Conservation (phyloP, 1,284 basidiomycete species). For the Ustilago cynodontis region DNA sequence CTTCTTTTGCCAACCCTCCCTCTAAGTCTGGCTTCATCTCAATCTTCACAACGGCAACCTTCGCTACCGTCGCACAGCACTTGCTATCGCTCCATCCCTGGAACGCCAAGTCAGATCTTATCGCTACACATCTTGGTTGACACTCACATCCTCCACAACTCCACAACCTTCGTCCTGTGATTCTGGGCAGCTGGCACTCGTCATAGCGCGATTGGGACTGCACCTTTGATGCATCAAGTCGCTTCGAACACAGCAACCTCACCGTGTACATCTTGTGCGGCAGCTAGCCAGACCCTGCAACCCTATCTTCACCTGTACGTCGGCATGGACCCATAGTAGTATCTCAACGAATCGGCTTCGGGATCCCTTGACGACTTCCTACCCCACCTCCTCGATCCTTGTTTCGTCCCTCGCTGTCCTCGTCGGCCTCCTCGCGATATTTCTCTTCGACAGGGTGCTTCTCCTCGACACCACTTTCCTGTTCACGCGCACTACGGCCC, state of each 20-base stretch:
- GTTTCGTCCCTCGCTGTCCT: not conserved
- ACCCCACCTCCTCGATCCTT: not conserved
- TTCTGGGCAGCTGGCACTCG: not conserved
- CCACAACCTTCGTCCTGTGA: not conserved
- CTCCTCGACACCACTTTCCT: not conserved
- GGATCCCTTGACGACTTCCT: not conserved
- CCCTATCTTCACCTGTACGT: not conserved
- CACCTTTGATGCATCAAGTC: conserved; percentile 1
- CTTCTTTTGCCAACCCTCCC: not conserved
- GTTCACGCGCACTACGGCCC: too few species aligned
- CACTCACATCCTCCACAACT: not conserved
- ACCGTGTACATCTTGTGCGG: not conserved
- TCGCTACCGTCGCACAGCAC: conserved; percentile 2
- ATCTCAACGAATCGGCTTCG: not conserved
- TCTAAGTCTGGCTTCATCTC: not conserved
- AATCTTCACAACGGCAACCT: not conserved
- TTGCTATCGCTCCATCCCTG: not conserved
- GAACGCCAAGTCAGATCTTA: not conserved
- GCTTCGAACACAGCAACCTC: not conserved
- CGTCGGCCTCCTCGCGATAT: not conserved
- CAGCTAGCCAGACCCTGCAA: not conserved
- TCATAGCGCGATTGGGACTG: not conserved
- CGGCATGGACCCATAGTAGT: conserved; percentile 19
- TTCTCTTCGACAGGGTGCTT: not conserved
- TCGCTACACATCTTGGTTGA: not conserved